These are phyloP conservation scores for Nitzschia inconspicua DNA, from an alignment of 108 stramenopile genomes.

Conservation along the genomic window DNA sequence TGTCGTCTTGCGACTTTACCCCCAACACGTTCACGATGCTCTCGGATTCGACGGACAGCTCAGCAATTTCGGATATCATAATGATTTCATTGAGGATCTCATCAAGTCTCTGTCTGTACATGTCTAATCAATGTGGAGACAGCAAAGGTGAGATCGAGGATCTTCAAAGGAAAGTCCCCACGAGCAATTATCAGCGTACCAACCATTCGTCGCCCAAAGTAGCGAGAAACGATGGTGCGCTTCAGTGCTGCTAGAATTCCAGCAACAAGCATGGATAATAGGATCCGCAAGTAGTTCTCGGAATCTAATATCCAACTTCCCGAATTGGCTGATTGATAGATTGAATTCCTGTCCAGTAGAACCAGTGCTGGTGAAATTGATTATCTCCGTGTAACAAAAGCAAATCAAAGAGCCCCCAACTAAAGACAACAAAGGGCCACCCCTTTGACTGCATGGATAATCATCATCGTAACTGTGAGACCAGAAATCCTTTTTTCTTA, in stretches of 20 bases:
- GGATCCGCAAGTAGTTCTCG: constrained; percentile 48
- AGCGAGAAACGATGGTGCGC: constrained; percentile 56
- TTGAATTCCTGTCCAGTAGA: constrained; percentile 53
- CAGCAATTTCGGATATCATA: constrained; percentile 59
- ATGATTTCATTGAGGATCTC: constrained; percentile 43
- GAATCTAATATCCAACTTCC: constrained; percentile 41
- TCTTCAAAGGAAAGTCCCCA: not conserved
- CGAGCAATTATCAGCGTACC: constrained; percentile 14
- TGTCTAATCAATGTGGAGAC: not conserved
- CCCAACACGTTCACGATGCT: not conserved
- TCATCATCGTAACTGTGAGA: not conserved
- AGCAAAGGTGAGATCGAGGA: not conserved
- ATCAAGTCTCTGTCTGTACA: constrained; percentile 53
- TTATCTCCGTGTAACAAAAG: constrained; percentile 50
- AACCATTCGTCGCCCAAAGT: constrained; percentile 47
- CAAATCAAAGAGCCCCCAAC: constrained; percentile 59
- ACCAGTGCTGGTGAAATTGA: constrained; percentile 44
- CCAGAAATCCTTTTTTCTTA: not conserved
- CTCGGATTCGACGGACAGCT: constrained; percentile 41
- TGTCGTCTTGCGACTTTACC: not conserved
- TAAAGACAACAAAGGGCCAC: constrained; percentile 55
- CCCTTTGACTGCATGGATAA: constrained; percentile 65
- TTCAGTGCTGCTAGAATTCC: constrained; percentile 59
- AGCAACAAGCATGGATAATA: constrained; percentile 54
- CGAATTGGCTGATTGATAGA: constrained; percentile 38